phyloP scores from a whole-genome alignment of 306 rosid species.

The Cucurbita moschata region DNA sequence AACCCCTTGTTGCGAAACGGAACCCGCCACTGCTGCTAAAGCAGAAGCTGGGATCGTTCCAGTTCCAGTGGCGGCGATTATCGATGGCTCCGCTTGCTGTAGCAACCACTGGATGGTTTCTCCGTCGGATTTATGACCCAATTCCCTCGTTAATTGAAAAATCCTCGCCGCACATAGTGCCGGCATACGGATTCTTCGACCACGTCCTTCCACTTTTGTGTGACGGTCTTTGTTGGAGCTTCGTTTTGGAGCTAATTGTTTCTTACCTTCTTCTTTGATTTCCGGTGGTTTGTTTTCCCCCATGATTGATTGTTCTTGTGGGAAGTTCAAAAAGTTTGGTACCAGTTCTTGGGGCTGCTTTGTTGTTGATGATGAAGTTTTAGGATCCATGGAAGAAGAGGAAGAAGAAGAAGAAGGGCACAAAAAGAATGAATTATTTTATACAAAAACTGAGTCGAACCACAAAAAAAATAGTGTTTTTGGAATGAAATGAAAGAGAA shows the following conservation, averaged over 20 bases:
- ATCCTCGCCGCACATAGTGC: constrained; percentile 89
- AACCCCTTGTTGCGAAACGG: constrained; percentile 45
- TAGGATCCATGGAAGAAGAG: constrained; percentile 72
- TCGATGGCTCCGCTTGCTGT: constrained; percentile 87
- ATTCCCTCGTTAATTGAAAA: constrained; percentile 81
- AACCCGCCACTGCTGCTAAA: constrained; percentile 44
- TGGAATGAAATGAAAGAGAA: constrained; percentile 34
- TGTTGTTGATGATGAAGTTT: constrained; percentile 44
- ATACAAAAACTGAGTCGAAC: background rate
- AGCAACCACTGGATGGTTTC: constrained; percentile 96
- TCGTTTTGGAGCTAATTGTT: constrained; percentile 80
- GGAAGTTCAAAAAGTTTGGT: constrained; percentile 45
- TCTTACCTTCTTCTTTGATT: constrained; percentile 47
- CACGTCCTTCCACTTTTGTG: constrained; percentile 93
- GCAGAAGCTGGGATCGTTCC: constrained; percentile 96
- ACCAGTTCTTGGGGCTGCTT: constrained; percentile 42
- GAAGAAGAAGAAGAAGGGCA: constrained; percentile 12
- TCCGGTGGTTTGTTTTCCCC: constrained; percentile 57
- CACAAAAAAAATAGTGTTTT: constrained; percentile 24
- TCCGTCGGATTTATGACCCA: constrained; percentile 96
- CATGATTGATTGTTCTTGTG: constrained; percentile 28
- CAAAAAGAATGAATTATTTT: background rate
- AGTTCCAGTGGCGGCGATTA: constrained; percentile 71
- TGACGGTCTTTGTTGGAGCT: constrained; percentile 88
- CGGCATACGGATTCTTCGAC: constrained; percentile 94